phyloP scores from a whole-genome alignment of 73 alveolate species.

The Tetrahymena malaccensis region DNA sequence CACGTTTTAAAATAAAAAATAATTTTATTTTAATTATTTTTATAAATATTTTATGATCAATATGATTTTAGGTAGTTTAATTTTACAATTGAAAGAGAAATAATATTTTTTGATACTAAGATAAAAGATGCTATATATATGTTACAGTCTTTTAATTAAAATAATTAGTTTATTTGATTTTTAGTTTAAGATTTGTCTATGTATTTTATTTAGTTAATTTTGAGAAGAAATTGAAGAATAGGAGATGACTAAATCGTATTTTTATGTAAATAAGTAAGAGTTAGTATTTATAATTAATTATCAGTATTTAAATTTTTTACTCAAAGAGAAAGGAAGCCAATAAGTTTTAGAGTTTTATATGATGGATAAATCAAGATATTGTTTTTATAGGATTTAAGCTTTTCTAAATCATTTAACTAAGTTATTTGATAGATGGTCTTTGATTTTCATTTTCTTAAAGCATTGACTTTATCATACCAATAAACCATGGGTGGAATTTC shows the following conservation, averaged over 20 bases:
- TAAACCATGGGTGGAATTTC: background rate
- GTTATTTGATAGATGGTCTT: background rate
- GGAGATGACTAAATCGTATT: background rate
- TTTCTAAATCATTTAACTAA: background rate
- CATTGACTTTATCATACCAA: background rate
- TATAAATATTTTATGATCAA: too few species aligned
- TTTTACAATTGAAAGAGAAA: background rate
- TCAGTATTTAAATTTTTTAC: background rate
- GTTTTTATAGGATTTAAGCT: background rate
- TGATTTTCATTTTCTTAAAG: background rate
- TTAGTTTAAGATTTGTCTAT: background rate
- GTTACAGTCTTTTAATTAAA: background rate
- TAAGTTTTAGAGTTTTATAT: too few species aligned
- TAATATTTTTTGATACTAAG: background rate
- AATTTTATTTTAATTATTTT: too few species aligned
- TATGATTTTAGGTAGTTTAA: too few species aligned
- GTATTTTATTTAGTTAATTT: background rate
- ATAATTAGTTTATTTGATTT: too few species aligned
- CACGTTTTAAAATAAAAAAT: too few species aligned
- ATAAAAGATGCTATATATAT: background rate
- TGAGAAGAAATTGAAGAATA: background rate
- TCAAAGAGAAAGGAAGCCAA: background rate
- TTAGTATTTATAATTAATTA: background rate
- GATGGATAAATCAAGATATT: background rate
- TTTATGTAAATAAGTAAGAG: background rate